These are phyloP conservation scores for Stereocaulon alpinum DNA, from an alignment of 495 filamentous ascomycete genomes.

Conservation along the genomic window DNA sequence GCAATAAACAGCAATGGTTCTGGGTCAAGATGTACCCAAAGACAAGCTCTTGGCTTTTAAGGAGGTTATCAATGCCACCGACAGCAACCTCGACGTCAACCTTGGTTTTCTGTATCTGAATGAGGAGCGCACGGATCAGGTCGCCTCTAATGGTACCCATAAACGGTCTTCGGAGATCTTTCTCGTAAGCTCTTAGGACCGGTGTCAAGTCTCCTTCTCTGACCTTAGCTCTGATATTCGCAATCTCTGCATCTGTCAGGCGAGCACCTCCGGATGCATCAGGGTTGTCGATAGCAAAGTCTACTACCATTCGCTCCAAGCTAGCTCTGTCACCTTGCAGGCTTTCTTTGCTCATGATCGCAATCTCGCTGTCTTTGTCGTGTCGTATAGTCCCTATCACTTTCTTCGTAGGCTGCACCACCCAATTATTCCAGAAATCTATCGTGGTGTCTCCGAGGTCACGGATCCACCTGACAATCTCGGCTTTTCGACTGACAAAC, in stretches of 20 bases:
- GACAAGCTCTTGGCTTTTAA: slow-evolving; percentile 93
- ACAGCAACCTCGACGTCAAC: slow-evolving; percentile 95
- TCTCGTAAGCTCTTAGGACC: slow-evolving; percentile 81
- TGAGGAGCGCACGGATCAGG: slow-evolving; percentile 79
- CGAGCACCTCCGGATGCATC: slow-evolving; percentile 33
- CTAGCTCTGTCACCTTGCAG: slow-evolving; percentile 81
- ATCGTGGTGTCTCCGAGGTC: slow-evolving; percentile 64
- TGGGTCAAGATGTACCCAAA: slow-evolving; percentile 52
- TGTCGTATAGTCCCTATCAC: slow-evolving; percentile 87
- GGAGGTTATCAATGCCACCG: slow-evolving; percentile 79
- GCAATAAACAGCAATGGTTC: background rate
- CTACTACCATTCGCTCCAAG: slow-evolving; percentile 93
- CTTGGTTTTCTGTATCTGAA: slow-evolving; percentile 97
- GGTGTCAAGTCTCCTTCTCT: slow-evolving; percentile 87
- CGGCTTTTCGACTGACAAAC: slow-evolving; percentile 55
- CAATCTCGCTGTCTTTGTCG: slow-evolving; percentile 80
- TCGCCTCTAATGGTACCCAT: slow-evolving; percentile 71
- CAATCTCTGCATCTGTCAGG: slow-evolving; percentile 49
- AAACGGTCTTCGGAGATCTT: slow-evolving; percentile 70
- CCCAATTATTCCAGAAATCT: slow-evolving; percentile 95
- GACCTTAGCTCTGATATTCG: slow-evolving; percentile 63
- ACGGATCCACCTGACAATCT: slow-evolving; percentile 64
- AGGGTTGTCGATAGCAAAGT: slow-evolving; percentile 77
- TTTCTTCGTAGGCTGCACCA: slow-evolving; percentile 70
- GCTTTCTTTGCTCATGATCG: slow-evolving; percentile 87